Evolutionary conservation across 2,329 filamentous ascomycete genomes (phyloP), one percentile per base, ranked within the genome.

Genomic region (Fusarium nanum): DNA sequence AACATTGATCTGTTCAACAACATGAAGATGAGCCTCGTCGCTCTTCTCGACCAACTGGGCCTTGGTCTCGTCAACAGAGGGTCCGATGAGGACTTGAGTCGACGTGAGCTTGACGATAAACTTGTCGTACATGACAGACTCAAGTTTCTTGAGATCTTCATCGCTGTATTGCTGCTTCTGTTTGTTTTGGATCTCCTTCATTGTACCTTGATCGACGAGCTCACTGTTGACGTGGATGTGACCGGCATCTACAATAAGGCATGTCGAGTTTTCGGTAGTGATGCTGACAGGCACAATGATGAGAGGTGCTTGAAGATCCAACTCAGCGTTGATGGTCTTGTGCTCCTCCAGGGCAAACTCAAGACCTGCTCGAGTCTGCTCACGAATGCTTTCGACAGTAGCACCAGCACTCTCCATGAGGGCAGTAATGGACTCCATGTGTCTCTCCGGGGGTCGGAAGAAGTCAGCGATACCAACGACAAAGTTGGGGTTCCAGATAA

Each of bases 361-460:
- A 34, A 99, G 87, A 27, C 96, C 95, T 52, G 96, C 95, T 78
- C 97, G 89, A 7, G 97, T 99, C 81, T 99, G 97, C 78, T 98
- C 94, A 34, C 97, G 89, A 62, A 99, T 85, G 10, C 94, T 95
- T 80, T 99, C 95, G 0, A 99, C 95, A 0, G 96, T 99, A 3
- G 95, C 95, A 25, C 96, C 94, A 7, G 96, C 96, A 48, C 92
- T 93, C 80, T 99, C 97, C 90, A 99, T 93, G 59, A 99, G 86
- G 3, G 96, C 97, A 14, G 90, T 92, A 73, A 99, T 98, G 12
- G 96, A 99, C 77, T 99, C 96, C 94, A 99, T 98, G 78, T 99
- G 97, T 53, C 94, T 88, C 78, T 98, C 94, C 0, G 96, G 97
- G 1, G 96, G 96, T 68, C 95, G 92, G 84, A 99, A 99, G 83